A percentile compares a stretch with the other conserved stretches of the same genome.
Evolutionary conservation across 2,329 filamentous ascomycete species (phyloP).

Genomic region (Aspergillus novoparasiticus): DNA sequence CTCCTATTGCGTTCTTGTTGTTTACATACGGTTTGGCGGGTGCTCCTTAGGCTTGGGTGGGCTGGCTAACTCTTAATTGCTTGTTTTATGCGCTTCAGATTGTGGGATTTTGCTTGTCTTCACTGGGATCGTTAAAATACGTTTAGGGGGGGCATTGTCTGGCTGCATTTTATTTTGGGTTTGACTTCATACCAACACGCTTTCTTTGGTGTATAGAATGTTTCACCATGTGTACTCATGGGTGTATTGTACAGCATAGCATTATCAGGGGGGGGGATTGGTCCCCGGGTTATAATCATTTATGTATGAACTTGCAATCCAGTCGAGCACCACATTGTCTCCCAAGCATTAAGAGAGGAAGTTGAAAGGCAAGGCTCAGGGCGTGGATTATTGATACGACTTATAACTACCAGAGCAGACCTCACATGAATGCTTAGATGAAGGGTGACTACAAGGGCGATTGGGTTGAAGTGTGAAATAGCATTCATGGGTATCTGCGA

Average conservation of each 20-base stretch:
- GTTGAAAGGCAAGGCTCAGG: background rate
- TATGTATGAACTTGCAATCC: background rate
- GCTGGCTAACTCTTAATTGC: slow-evolving; percentile 13
- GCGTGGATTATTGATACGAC: background rate
- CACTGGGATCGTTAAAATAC: background rate
- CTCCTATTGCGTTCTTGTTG: slow-evolving; percentile 7
- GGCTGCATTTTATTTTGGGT: slow-evolving; percentile 9
- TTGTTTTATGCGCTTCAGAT: slow-evolving; percentile 9
- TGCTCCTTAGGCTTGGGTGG: slow-evolving; percentile 11
- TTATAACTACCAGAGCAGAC: slow-evolving; percentile 15
- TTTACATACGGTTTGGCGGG: slow-evolving; percentile 12
- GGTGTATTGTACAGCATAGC: background rate
- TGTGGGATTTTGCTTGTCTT: slow-evolving; percentile 2
- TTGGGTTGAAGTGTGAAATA: slow-evolving; percentile 30
- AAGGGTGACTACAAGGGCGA: slow-evolving; percentile 25
- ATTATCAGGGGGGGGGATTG: background rate
- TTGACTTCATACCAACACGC: slow-evolving; percentile 6
- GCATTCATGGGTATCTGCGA: slow-evolving; percentile 47
- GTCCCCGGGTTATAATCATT: background rate
- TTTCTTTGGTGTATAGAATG: slow-evolving; percentile 14
- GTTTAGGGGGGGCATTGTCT: slow-evolving; percentile 1
- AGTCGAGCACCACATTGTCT: background rate
- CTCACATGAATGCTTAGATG: slow-evolving; percentile 30
- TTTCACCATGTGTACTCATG: slow-evolving; percentile 1
- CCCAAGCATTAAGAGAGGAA: background rate